Evolutionary conservation across 768 basidiomycete species (phyloP).

Genomic region (Phlebiopsis flavidoalba): DNA sequence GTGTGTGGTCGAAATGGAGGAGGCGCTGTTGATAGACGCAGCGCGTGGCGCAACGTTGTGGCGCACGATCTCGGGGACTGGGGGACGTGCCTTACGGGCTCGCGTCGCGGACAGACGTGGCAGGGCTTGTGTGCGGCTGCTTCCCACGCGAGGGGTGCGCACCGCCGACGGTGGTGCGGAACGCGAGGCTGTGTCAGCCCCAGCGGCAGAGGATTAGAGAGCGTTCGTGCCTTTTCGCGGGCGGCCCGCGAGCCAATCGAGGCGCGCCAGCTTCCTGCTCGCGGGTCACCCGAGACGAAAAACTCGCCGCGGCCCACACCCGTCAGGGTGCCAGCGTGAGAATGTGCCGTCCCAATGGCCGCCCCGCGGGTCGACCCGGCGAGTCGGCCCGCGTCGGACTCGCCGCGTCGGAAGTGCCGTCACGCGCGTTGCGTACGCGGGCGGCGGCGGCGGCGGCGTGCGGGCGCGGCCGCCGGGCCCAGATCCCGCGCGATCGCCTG

Average conservation of each 20-base stretch:
- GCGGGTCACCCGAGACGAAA: too few relatives aligned
- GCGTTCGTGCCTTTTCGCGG: neutral
- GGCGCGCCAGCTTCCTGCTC: too few relatives aligned
- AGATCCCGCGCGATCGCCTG: too few relatives aligned
- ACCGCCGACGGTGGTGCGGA: neutral
- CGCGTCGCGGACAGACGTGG: neutral
- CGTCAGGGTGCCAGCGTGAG: neutral
- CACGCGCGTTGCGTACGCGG: neutral
- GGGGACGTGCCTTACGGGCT: neutral
- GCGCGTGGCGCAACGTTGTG: conserved; percentile 5
- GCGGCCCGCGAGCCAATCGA: neutral
- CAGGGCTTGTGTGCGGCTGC: neutral
- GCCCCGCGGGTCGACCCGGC: neutral
- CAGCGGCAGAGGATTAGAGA: neutral
- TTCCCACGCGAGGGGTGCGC: neutral
- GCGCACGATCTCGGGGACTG: neutral
- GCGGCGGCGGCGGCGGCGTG: too few relatives aligned
- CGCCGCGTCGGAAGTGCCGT: neutral
- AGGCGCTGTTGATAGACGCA: neutral
- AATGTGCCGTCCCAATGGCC: neutral
- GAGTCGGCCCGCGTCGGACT: neutral
- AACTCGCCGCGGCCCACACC: too few relatives aligned
- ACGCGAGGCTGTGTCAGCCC: neutral
- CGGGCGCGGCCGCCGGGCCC: too few relatives aligned
- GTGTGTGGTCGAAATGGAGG: too few relatives aligned